These are phyloP conservation scores for Tieghemostelium lacteum DNA, from an alignment of 78 protist species.

Conservation along the genomic window DNA sequence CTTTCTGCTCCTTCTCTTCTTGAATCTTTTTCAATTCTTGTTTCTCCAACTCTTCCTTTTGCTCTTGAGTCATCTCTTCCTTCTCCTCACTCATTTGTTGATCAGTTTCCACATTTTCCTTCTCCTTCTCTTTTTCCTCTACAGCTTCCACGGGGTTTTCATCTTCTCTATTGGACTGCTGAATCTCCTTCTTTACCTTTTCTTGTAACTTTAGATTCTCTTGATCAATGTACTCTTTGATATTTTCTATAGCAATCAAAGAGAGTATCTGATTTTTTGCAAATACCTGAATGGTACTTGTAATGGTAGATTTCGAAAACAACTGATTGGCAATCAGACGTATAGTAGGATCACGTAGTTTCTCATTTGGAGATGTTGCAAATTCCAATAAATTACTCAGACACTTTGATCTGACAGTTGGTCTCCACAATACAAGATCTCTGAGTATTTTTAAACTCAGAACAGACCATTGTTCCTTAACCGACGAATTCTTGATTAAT, in stretches of 20 bases:
- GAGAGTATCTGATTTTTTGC: slow-evolving; percentile 33
- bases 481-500: too few relatives aligned
- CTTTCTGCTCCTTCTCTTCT: background rate
- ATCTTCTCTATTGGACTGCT: background rate
- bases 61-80: background rate
- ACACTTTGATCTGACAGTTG: slow-evolving; percentile 22
- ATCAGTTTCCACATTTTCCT: background rate
- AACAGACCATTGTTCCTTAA: background rate
- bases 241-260: background rate
- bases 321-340: slow-evolving; percentile 16
- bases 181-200: background rate
- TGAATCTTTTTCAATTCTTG: background rate
- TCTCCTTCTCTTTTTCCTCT: background rate
- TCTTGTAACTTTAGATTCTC: background rate
- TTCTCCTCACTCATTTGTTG: background rate
- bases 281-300: slow-evolving; percentile 2
- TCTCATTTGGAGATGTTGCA: slow-evolving; percentile 5
- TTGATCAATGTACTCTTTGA: background rate
- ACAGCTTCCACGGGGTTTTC: background rate
- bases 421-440: slow-evolving; percentile 47
- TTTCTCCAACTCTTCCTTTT: background rate
- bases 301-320: background rate
- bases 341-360: slow-evolving; percentile 12
- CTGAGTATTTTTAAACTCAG: slow-evolving; percentile 17
- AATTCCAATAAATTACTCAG: slow-evolving; percentile 23